Conservation (phyloP, 306 rosid genomes). For the Mimosa bimucronata region DNA sequence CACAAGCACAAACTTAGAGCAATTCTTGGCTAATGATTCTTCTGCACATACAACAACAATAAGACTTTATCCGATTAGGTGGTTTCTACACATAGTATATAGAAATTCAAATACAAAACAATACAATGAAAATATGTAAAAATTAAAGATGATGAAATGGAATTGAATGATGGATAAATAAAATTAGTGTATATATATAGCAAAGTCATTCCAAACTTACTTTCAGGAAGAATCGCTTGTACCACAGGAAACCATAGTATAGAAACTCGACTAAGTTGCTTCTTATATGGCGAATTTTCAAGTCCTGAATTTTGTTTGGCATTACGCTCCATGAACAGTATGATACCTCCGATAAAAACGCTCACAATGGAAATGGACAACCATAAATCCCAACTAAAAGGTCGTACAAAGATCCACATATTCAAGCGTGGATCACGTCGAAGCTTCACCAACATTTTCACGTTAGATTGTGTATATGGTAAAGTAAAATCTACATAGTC, state of each 20-base stretch:
- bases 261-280: neutral
- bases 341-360: neutral
- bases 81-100: too few species aligned
- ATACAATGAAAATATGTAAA: too few species aligned
- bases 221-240: neutral
- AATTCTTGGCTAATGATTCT: constrained; percentile 25
- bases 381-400: neutral
- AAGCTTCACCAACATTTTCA: neutral
- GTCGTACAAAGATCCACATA: neutral
- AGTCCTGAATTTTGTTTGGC: neutral
- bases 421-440: neutral
- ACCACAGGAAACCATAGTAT: neutral
- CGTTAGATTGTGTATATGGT: neutral
- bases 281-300: neutral
- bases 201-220: neutral
- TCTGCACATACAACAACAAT: constrained; percentile 4
- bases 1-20: constrained; percentile 25
- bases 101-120: too few species aligned
- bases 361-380: neutral
- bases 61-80: too few species aligned
- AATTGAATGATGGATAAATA: too few species aligned
- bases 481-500: neutral
- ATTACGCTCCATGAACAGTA: neutral
- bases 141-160: too few species aligned
- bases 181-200: too few species aligned